Conservation (phyloP, 1,284 basidiomycete species). For the Ceratobasidium sp. region DNA sequence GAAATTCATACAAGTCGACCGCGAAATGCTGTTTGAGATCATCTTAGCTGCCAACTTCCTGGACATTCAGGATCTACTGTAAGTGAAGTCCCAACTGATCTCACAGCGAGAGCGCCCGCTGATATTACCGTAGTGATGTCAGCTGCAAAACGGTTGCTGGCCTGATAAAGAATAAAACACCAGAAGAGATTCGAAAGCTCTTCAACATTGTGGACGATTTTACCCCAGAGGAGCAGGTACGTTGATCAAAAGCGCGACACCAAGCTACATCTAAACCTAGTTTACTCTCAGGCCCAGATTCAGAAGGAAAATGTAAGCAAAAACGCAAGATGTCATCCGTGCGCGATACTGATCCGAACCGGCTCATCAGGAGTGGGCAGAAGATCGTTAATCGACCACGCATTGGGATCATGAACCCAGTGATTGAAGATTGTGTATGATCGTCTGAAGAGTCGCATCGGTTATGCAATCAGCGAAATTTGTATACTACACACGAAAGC, state of each 20-base stretch:
- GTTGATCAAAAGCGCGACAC: too few relatives aligned
- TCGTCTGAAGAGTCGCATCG: too few relatives aligned
- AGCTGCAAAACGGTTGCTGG: slow-evolving; percentile 99
- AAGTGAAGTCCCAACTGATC: slow-evolving; percentile 31
- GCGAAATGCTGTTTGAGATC: slow-evolving; percentile 98
- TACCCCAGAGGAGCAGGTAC: slow-evolving; percentile 97
- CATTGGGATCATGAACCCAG: too few relatives aligned
- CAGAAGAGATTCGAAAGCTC: slow-evolving; percentile 94
- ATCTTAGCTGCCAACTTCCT: slow-evolving; percentile 99
- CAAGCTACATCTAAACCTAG: too few relatives aligned
- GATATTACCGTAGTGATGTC: slow-evolving; percentile 77
- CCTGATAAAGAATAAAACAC: slow-evolving; percentile 99
- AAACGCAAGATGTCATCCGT: not conserved
- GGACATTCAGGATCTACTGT: slow-evolving; percentile 99
- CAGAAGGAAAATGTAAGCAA: slow-evolving; percentile 96
- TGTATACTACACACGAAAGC: too few relatives aligned
- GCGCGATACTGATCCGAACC: not conserved
- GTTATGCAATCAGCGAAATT: too few relatives aligned
- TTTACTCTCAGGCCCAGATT: slow-evolving; percentile 84
- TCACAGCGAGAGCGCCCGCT: not conserved
- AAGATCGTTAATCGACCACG: slow-evolving; percentile 89
- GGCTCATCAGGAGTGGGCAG: slow-evolving; percentile 81
- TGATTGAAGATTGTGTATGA: too few relatives aligned
- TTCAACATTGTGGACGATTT: slow-evolving; percentile 99
- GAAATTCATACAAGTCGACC: slow-evolving; percentile 97